Conservation (phyloP, 805 yeast species). For the Metschnikowia colocasiae region DNA sequence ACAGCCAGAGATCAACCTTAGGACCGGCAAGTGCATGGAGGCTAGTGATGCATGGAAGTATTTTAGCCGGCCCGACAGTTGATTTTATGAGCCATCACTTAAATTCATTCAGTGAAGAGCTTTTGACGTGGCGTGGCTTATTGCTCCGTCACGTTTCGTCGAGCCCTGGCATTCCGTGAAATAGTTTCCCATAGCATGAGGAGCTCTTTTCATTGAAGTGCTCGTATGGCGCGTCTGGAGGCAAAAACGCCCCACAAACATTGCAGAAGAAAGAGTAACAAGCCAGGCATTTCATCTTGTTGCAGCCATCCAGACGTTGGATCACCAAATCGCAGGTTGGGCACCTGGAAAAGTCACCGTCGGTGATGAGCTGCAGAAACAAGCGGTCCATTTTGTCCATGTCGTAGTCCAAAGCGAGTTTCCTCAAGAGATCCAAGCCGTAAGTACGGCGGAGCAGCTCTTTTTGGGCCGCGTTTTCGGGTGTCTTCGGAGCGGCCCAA, state of each 20-base stretch:
- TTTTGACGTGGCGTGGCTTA: too few species aligned
- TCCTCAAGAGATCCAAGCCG: constrained; percentile 42
- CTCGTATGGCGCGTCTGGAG: constrained; percentile 44
- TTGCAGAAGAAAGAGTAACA: constrained; percentile 52
- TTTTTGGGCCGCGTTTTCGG: constrained; percentile 13
- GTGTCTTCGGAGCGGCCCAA: constrained; percentile 34
- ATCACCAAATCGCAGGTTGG: constrained; percentile 50
- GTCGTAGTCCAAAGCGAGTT: constrained; percentile 42
- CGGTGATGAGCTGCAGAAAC: constrained; percentile 41
- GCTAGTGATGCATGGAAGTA: too few species aligned
- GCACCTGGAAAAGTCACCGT: constrained; percentile 46
- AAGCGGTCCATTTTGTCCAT: constrained; percentile 38
- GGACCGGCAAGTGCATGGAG: too few species aligned
- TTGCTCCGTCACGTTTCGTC: neutral
- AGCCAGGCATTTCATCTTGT: constrained; percentile 54
- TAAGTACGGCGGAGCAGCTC: constrained; percentile 34
- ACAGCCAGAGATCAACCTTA: too few species aligned
- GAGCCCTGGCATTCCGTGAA: constrained; percentile 45
- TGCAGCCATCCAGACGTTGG: constrained; percentile 60
- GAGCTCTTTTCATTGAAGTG: constrained; percentile 46
- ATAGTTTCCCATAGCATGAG: constrained; percentile 47
- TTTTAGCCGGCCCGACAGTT: too few species aligned
- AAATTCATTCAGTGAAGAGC: too few species aligned
- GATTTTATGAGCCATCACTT: too few species aligned
- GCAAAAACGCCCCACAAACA: constrained; percentile 45